Evolutionary conservation across 352 stramenopile species (phyloP).

Genomic region (Phytophthora pisi): DNA sequence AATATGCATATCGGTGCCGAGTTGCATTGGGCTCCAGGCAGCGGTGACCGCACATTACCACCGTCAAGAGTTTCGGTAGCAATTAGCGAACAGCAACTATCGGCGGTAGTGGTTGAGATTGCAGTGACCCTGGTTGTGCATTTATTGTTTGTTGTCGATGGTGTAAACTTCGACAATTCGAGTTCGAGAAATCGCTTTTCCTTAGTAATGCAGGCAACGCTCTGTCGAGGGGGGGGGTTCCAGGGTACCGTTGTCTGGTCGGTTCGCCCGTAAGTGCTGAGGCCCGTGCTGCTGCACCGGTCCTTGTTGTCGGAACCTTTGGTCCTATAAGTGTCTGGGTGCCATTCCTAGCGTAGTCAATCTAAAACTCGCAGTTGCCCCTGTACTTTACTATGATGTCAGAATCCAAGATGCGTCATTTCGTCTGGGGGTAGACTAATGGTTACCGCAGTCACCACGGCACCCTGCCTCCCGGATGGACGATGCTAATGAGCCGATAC

Average conservation of each 20-base stretch:
- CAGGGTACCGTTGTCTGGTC: neutral
- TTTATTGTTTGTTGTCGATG: neutral
- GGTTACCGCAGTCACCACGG: neutral
- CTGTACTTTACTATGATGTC: neutral
- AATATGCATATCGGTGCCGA: conserved; percentile 1
- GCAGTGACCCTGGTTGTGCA: neutral
- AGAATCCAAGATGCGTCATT: neutral
- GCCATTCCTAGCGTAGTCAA: neutral
- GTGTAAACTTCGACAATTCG: neutral
- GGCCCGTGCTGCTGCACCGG: neutral
- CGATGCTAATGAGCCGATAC: neutral
- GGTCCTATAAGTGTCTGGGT: neutral
- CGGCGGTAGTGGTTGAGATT: neutral
- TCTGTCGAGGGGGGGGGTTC: neutral
- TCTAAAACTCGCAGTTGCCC: neutral
- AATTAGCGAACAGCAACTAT: neutral
- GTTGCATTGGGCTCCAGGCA: neutral
- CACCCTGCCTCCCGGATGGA: neutral
- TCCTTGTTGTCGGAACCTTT: neutral
- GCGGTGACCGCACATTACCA: neutral
- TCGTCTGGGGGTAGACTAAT: neutral
- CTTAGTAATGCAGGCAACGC: neutral
- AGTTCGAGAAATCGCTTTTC: neutral
- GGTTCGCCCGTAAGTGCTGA: neutral
- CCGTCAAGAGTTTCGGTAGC: neutral